Base-by-base conservation (phyloP, 2,329 filamentous ascomycete species). In the Alternaria sp. region DNA sequence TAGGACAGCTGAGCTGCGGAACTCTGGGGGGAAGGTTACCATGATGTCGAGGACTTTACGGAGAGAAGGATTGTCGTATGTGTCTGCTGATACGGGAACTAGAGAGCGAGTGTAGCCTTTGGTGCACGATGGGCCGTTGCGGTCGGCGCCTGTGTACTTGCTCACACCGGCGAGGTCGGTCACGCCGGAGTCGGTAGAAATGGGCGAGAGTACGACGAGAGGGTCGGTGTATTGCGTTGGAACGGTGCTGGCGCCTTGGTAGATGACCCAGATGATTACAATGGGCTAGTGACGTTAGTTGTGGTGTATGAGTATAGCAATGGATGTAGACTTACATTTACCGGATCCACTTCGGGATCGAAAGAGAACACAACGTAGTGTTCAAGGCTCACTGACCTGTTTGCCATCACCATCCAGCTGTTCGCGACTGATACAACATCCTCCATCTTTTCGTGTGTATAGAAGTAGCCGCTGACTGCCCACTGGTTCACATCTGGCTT, bases 391-490 rank as follows among this genome's bases (percentile, higher is more conserved):
- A 59, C 51, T 0, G 62, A 58, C 11, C 54, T 54, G 22, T 64
- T 48, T 3, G 52, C n/a, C 12, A 28, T 51, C 2, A 44, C 22
- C 28, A 70, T 12, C 67, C 67, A 72, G 22, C 42, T 36, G 34
- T 70, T 72, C 4, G 49, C 55, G 16, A 67, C 26, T 4, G 30
- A 44, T 12, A 67, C 58, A 4, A 71, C 47, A 3, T 42, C 30
- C 34, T 71, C 67, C 36, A 71, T 34, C 18, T 65, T 68, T 9
- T 72, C 67, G 5, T 66, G 57, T 8, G 52, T 67, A 39, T 62
- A 70, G 7, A 59, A 56, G 18, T 65, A 71, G 7, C 51, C 51
- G 48, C 49, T 58, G 5, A 62, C 56, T 12, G 62, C 51, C 61
- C 63, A 72, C 7, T 59, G 39, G 34, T 65, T 61, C 8, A 62